Evolutionary conservation across 1,284 basidiomycete genomes (phyloP), one percentile per base, ranked within the genome.

Genomic region (Malassezia restricta): DNA sequence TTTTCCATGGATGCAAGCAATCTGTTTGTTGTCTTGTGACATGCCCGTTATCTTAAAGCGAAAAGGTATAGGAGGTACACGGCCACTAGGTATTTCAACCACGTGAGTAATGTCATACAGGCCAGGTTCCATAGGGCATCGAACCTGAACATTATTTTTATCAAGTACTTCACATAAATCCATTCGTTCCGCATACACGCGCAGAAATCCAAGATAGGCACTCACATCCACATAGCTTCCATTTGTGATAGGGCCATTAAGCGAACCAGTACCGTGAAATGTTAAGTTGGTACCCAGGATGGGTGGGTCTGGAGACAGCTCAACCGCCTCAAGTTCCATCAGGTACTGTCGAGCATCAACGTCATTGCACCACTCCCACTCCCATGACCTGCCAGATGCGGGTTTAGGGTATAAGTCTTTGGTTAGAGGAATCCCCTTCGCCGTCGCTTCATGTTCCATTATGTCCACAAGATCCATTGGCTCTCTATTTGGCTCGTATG

Each of bases 161-260:
- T 60, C 54, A 6, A 66, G 61, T 38, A 62, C 50, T 38, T 69
- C 60, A 50, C 70, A 73, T 28, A 71, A 54, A 49, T 73, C 68
- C 37, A 71, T 58, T 7, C 62, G 58, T 8, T 62, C 59, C 9
- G 63, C 54, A 12, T 71, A 56, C 2, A 73, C 51, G 14, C 56
- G 44, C 50, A 71, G 66, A 29, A 66, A 54, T 11, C 70, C 70
- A 12, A 73, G 62, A 53, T 68, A 68, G 51, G 71, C 68, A 2
- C 62, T 56, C 11, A 71, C 64, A 41, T 70, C 65, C 2, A 65
- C 61, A 30, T 59, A 65, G 5, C 62, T 62, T 6, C 70, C 70
- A 20, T 67, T 60, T 43, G 64, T 57, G 14, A 71, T 57, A 40
- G 53, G 42, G 7, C 53, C 45, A 41, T 55, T 51, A 49, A 66